Evolutionary conservation across 495 filamentous ascomycete species (phyloP).

Genomic region (Penicillium maclennaniae): DNA sequence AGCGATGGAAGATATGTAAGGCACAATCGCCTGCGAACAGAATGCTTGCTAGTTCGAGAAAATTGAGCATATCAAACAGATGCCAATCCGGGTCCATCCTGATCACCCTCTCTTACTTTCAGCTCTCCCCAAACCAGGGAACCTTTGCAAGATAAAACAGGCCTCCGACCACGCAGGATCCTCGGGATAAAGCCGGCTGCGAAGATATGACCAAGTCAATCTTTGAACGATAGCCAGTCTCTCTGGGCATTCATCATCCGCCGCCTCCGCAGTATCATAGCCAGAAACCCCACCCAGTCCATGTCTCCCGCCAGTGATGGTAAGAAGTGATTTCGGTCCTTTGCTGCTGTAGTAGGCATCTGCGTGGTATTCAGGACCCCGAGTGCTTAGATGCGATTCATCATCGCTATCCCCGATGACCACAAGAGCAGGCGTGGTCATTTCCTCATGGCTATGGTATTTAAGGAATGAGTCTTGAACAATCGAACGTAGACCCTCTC

Average conservation of each 20-base stretch:
- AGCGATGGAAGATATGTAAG: too few species aligned
- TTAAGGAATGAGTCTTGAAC: constrained; percentile 25
- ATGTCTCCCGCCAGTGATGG: constrained; percentile 31
- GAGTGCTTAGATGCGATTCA: constrained; percentile 29
- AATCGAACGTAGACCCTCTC: constrained; percentile 19
- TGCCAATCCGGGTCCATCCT: neutral
- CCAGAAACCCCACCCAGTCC: constrained; percentile 38
- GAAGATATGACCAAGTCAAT: constrained; percentile 39
- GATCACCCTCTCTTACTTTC: constrained; percentile 24
- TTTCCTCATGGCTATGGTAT: constrained; percentile 30
- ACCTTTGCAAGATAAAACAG: constrained; percentile 22
- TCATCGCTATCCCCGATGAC: constrained; percentile 38
- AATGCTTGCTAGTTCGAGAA: too few species aligned
- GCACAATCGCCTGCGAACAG: too few species aligned
- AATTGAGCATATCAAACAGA: neutral
- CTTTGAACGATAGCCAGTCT: constrained; percentile 34
- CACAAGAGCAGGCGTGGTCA: constrained; percentile 35
- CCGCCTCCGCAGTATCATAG: constrained; percentile 35
- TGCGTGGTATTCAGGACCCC: constrained; percentile 39
- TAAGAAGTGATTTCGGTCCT: constrained; percentile 36
- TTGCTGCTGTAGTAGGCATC: constrained; percentile 34
- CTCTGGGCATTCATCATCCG: constrained; percentile 38
- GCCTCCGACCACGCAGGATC: constrained; percentile 33
- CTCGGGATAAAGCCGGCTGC: constrained; percentile 33
- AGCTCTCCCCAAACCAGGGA: constrained; percentile 27